A percentile compares a stretch with the other conserved stretches of the same genome.
These are phyloP conservation scores for Trichoderma sp. DNA, from an alignment of 2,329 filamentous ascomycete species.

Conservation along the genomic window DNA sequence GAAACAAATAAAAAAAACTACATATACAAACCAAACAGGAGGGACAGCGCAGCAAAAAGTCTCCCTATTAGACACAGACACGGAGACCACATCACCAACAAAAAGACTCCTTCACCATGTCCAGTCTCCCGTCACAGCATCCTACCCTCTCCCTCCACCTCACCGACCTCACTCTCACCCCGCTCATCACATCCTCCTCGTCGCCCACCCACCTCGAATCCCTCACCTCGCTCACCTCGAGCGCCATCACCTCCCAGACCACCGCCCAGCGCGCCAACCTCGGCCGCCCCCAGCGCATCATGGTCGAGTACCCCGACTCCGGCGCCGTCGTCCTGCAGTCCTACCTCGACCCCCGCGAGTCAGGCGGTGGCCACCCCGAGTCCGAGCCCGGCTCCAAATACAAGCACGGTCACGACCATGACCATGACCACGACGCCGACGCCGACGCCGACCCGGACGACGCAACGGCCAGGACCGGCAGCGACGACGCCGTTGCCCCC, in stretches of 20 bases:
- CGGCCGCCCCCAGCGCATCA: constrained; percentile 56
- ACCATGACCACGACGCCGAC: neutral
- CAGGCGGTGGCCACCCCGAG: constrained; percentile 20
- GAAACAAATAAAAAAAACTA: neutral
- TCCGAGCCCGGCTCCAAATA: constrained; percentile 15
- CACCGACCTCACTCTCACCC: constrained; percentile 57
- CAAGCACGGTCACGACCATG: constrained; percentile 22
- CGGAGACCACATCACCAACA: neutral
- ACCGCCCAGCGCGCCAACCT: constrained; percentile 54
- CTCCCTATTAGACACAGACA: neutral
- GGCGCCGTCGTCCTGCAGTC: constrained; percentile 48
- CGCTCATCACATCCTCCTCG: constrained; percentile 57
- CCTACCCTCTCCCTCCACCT: constrained; percentile 57
- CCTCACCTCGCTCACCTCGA: constrained; percentile 54
- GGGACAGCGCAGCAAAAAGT: neutral
- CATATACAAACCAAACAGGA: neutral
- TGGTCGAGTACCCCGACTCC: constrained; percentile 55
- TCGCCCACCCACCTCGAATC: constrained; percentile 47
- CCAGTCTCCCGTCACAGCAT: constrained; percentile 48
- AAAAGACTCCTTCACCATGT: constrained; percentile 30
- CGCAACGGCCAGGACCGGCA: constrained; percentile 20
- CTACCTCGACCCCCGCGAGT: constrained; percentile 46
- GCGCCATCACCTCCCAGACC: constrained; percentile 55
- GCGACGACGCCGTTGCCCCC: constrained; percentile 47
- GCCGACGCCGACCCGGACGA: neutral